Evolutionary conservation across 2,329 filamentous ascomycete species (phyloP).

Genomic region (Sporothrix euskadiensis): DNA sequence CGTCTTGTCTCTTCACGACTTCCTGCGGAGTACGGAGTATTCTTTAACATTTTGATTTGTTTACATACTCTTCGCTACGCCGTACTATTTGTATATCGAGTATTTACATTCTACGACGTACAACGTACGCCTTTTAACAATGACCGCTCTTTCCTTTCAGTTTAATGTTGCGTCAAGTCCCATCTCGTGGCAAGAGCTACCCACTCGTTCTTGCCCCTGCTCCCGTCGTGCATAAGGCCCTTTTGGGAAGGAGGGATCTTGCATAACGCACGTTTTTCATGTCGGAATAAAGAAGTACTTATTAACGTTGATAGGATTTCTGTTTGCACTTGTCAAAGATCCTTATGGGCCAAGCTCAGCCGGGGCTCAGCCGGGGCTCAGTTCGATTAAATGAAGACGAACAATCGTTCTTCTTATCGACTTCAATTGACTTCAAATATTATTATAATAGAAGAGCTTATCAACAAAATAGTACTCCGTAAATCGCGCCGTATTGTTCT

Average conservation of each 20-base stretch:
- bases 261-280: constrained; percentile 16
- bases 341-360: not conserved
- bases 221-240: constrained; percentile 7
- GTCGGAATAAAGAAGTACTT: not conserved
- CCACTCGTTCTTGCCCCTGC: constrained; percentile 2
- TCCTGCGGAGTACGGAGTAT: not conserved
- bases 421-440: not conserved
- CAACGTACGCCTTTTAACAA: not conserved
- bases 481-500: not conserved
- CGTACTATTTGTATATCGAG: not conserved
- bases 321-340: not conserved
- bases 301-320: not conserved
- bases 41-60: not conserved
- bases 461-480: not conserved
- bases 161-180: no score
- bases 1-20: not conserved
- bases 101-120: no score
- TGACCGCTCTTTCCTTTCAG: not conserved
- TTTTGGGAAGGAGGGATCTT: not conserved
- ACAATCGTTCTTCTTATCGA: not conserved
- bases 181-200: not conserved
- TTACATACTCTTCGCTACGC: not conserved
- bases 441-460: not conserved
- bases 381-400: not conserved
- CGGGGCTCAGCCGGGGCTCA: not conserved